Conservation (phyloP, 164 flowering plant genomes). For the Nymphaea thermarum region DNA sequence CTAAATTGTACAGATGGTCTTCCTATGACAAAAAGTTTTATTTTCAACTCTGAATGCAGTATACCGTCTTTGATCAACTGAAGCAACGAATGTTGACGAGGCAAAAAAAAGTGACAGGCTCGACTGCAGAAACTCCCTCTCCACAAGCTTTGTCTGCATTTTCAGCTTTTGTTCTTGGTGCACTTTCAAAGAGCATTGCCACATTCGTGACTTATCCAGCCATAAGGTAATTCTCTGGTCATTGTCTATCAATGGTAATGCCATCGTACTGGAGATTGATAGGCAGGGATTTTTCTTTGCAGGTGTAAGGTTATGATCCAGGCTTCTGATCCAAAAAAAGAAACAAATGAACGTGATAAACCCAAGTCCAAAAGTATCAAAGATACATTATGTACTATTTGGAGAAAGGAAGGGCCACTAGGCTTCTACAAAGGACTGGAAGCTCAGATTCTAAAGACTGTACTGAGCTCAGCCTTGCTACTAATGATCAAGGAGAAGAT, state of each 20-base stretch:
- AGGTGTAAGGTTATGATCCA: constrained; percentile 89
- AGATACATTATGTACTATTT: constrained; percentile 30
- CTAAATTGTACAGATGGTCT: neutral
- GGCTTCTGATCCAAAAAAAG: constrained; percentile 49
- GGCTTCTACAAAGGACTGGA: constrained; percentile 72
- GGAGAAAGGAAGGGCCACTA: constrained; percentile 50
- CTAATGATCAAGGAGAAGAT: constrained; percentile 83
- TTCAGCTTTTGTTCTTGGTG: constrained; percentile 67
- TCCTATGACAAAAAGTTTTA: no score
- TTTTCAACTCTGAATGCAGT: constrained; percentile 25
- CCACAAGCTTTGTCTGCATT: constrained; percentile 64
- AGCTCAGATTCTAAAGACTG: constrained; percentile 68
- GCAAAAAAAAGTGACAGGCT: constrained; percentile 10
- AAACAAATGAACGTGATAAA: constrained; percentile 10
- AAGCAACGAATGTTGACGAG: constrained; percentile 41
- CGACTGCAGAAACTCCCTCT: constrained; percentile 19
- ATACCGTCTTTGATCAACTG: constrained; percentile 82
- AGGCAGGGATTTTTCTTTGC: neutral
- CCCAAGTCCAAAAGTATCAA: constrained; percentile 24
- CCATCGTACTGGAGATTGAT: neutral
- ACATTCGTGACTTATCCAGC: constrained; percentile 78
- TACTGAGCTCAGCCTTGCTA: constrained; percentile 65
- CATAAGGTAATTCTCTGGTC: constrained; percentile 37
- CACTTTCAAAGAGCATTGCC: constrained; percentile 70
- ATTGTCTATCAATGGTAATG: neutral